These are phyloP conservation scores for Syzygium oleosum DNA, from an alignment of 345 rosid species.

Conservation along the genomic window DNA sequence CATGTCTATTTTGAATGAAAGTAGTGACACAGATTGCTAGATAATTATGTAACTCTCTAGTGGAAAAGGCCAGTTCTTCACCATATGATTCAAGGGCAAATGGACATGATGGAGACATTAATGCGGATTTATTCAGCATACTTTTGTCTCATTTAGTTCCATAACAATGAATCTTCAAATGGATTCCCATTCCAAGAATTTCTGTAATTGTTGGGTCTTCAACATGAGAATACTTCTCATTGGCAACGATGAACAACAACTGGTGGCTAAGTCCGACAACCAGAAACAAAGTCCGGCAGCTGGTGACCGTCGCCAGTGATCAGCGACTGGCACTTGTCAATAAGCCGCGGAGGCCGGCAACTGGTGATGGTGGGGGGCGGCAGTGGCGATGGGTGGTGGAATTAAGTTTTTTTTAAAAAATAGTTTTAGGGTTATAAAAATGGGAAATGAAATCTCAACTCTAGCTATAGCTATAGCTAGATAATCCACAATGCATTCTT, in stretches of 20 bases:
- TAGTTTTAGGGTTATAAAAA: background rate
- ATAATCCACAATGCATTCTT: background rate
- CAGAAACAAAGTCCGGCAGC: background rate
- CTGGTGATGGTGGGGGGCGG: background rate
- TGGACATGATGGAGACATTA: background rate
- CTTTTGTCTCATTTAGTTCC: background rate
- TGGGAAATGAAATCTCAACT: background rate
- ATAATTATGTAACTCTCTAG: background rate
- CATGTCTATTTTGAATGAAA: background rate
- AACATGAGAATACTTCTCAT: background rate
- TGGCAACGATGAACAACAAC: background rate
- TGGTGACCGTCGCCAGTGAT: background rate
- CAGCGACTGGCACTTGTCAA: background rate
- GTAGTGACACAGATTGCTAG: background rate
- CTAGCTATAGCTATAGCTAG: background rate
- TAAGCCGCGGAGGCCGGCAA: background rate
- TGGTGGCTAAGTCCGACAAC: background rate
- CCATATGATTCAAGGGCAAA: background rate
- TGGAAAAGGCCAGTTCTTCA: background rate
- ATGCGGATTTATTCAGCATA: background rate
- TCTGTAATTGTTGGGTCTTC: background rate
- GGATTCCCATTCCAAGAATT: background rate
- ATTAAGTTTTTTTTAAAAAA: background rate
- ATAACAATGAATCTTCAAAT: background rate
- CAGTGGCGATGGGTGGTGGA: background rate